phyloP scores from a whole-genome alignment of 108 stramenopile species.

The Chaetoceros tenuissimus region DNA sequence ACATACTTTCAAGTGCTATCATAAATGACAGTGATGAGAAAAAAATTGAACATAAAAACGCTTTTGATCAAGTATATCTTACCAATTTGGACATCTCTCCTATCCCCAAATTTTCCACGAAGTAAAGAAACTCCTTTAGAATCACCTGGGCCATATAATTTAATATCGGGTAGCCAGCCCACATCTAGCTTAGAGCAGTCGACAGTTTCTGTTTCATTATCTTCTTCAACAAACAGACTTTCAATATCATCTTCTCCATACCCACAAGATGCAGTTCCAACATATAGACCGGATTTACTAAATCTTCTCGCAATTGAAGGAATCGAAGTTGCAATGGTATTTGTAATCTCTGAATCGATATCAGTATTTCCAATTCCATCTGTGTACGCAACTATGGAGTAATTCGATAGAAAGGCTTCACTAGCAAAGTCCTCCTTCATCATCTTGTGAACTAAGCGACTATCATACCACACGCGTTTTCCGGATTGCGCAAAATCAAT shows the following conservation, averaged over 20 bases:
- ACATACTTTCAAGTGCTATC: conserved; percentile 28
- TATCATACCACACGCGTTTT: conserved; percentile 20
- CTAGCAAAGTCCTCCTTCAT: conserved; percentile 10
- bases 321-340: conserved; percentile 19
- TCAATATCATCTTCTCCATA: conserved; percentile 20
- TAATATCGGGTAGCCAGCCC: conserved; percentile 29
- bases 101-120: conserved; percentile 30
- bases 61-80: background rate
- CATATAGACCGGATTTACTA: conserved; percentile 16
- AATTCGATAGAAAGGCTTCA: conserved; percentile 12
- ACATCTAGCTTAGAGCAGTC: conserved; percentile 31
- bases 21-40: background rate
- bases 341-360: conserved; percentile 16
- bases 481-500: conserved; percentile 25
- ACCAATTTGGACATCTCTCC: conserved; percentile 37
- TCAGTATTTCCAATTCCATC: conserved; percentile 25
- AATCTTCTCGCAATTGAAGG: conserved; percentile 28
- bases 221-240: conserved; percentile 1
- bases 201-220: conserved; percentile 8
- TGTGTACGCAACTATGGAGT: conserved; percentile 23
- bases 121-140: conserved; percentile 22
- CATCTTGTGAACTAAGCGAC: conserved; percentile 28
- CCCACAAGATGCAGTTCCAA: conserved; percentile 28
- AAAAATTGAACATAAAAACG: background rate
- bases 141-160: conserved; percentile 21